Conservation (phyloP, 306 rosid species). For the Cucumis hystrix region DNA sequence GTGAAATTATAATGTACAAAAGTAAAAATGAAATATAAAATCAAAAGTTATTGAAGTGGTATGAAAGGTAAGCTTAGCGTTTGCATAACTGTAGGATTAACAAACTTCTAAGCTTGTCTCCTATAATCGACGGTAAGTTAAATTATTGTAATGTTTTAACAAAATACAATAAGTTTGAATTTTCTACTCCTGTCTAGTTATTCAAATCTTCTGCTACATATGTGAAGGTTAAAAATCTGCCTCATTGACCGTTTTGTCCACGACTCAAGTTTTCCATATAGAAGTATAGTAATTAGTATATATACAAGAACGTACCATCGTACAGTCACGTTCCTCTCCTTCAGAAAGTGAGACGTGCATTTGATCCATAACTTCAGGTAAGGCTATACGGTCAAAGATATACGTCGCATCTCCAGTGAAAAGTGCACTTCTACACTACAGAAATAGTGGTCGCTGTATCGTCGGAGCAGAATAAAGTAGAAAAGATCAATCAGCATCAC, state of each 20-base stretch:
- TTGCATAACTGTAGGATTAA: not conserved
- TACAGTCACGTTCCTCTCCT: not conserved
- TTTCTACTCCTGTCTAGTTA: not conserved
- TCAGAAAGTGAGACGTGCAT: not conserved
- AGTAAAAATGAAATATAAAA: not conserved
- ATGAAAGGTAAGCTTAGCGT: not conserved
- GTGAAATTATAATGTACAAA: not conserved
- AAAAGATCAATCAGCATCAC: conserved; percentile 72
- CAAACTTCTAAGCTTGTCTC: not conserved
- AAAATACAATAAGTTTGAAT: not conserved
- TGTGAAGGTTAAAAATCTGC: not conserved
- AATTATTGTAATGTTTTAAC: no score
- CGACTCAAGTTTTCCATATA: not conserved
- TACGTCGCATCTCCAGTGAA: not conserved
- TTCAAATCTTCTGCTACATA: not conserved
- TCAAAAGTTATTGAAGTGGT: not conserved
- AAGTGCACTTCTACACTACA: not conserved
- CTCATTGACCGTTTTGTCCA: not conserved
- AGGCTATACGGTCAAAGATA: not conserved
- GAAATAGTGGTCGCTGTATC: not conserved
- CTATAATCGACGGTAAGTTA: no score
- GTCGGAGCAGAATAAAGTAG: not conserved
- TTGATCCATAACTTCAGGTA: not conserved
- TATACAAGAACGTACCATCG: not conserved
- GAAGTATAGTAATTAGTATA: not conserved